A percentile compares a stretch with the other conserved stretches of the same genome.
These are phyloP conservation scores for Jamesozyma gamospora DNA, from an alignment of 805 yeast species.

Conservation along the genomic window DNA sequence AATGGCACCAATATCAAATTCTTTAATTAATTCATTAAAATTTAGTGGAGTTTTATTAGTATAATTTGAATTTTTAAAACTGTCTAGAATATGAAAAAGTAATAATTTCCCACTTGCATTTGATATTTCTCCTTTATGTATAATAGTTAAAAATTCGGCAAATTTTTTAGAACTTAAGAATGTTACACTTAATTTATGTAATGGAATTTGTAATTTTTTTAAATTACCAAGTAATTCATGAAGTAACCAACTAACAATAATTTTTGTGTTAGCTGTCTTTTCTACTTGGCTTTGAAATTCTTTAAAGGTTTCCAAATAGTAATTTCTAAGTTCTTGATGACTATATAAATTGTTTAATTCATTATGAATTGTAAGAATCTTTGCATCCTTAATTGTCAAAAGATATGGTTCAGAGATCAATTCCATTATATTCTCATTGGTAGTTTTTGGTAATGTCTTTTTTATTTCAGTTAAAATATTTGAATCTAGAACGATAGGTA, in stretches of 20 bases:
- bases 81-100: slow-evolving; percentile 49
- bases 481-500: slow-evolving; percentile 38
- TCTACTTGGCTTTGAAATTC: slow-evolving; percentile 29
- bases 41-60: slow-evolving; percentile 7
- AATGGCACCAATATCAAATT: slow-evolving; percentile 38
- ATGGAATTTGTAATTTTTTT: slow-evolving; percentile 36
- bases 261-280: slow-evolving; percentile 26
- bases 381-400: slow-evolving; percentile 65
- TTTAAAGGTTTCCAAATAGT: slow-evolving; percentile 35
- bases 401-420: slow-evolving; percentile 42
- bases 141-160: slow-evolving; percentile 44
- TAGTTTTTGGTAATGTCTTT: slow-evolving; percentile 42
- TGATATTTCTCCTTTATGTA: slow-evolving; percentile 43
- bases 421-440: slow-evolving; percentile 45
- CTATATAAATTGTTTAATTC: slow-evolving; percentile 18
- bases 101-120: slow-evolving; percentile 58
- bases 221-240: slow-evolving; percentile 71
- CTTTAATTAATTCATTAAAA: slow-evolving; percentile 40
- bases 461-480: slow-evolving; percentile 35
- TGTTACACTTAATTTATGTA: slow-evolving; percentile 23
- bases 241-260: slow-evolving; percentile 68
- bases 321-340: slow-evolving; percentile 35
- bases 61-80: slow-evolving; percentile 30
- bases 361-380: slow-evolving; percentile 45
- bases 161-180: slow-evolving; percentile 36